Percentiles rank a stretch among this genome's conserved stretches.
phyloP scores from a whole-genome alignment of 2,329 filamentous ascomycete genomes.

The Tolypocladium tundrense region DNA sequence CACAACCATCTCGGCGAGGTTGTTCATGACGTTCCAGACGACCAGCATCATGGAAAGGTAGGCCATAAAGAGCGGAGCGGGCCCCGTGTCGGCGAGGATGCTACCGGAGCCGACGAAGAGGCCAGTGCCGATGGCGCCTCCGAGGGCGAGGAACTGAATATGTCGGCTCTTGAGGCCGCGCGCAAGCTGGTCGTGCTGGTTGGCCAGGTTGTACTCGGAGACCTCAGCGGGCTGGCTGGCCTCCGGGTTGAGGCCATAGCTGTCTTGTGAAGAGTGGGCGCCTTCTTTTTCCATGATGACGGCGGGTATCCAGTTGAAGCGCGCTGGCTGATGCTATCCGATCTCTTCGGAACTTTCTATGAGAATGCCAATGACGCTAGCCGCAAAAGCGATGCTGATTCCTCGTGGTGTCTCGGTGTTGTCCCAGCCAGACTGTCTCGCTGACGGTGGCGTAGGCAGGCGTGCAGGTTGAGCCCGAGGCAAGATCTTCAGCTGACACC shows the following conservation, averaged over 20 bases:
- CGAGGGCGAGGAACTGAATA: constrained; percentile 49
- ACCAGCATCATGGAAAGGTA: constrained; percentile 48
- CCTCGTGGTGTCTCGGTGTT: neutral
- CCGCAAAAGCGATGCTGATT: neutral
- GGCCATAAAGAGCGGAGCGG: constrained; percentile 59
- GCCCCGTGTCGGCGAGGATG: constrained; percentile 45
- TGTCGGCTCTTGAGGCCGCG: constrained; percentile 50
- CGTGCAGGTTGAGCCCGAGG: neutral
- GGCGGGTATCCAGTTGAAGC: neutral
- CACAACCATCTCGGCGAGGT: constrained; percentile 43
- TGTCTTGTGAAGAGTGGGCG: constrained; percentile 7
- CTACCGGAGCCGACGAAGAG: constrained; percentile 52
- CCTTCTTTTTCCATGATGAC: constrained; percentile 11
- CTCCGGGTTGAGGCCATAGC: constrained; percentile 16
- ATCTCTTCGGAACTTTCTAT: neutral
- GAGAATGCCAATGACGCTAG: neutral
- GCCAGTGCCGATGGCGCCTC: constrained; percentile 51
- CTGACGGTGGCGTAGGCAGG: neutral
- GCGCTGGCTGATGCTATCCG: neutral
- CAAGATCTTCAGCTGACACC: neutral
- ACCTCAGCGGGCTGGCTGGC: constrained; percentile 9
- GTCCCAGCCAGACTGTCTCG: neutral
- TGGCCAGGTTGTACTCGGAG: constrained; percentile 24
- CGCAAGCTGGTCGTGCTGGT: constrained; percentile 34
- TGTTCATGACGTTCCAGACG: constrained; percentile 45